Conservation (phyloP, 306 rosid genomes). For the Trichosanthes truncata region DNA sequence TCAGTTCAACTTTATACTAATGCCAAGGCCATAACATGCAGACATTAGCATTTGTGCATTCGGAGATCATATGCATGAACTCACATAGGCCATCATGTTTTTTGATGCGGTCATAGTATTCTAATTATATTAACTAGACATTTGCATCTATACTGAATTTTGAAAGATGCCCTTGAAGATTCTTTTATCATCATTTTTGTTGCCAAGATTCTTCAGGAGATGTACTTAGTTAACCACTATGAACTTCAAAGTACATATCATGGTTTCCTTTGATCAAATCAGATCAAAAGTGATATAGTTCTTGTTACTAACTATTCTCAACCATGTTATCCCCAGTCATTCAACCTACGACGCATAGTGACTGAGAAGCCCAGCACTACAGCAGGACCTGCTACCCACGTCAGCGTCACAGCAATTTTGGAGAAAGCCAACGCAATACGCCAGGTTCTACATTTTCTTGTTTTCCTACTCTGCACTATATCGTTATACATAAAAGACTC, state of each 20-base stretch:
- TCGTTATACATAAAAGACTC: neutral
- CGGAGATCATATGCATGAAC: neutral
- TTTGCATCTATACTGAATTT: neutral
- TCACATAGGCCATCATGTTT: neutral
- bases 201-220: neutral
- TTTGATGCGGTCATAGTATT: neutral
- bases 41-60: neutral
- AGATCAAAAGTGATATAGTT: neutral
- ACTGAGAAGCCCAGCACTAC: slow-evolving; percentile 37
- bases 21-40: neutral
- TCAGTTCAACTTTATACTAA: neutral
- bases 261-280: neutral
- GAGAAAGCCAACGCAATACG: slow-evolving; percentile 96
- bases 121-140: neutral
- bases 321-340: slow-evolving; percentile 42
- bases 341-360: slow-evolving; percentile 71
- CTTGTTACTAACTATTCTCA: slow-evolving; percentile 13
- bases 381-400: slow-evolving; percentile 39
- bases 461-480: neutral
- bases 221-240: neutral
- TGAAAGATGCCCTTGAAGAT: neutral
- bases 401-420: slow-evolving; percentile 82
- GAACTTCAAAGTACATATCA: neutral
- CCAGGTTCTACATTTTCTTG: slow-evolving; percentile 42
- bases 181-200: neutral